These are phyloP conservation scores for Phaeosphaeriaceae sp. DNA, from an alignment of 2,329 filamentous ascomycete species.

Conservation along the genomic window DNA sequence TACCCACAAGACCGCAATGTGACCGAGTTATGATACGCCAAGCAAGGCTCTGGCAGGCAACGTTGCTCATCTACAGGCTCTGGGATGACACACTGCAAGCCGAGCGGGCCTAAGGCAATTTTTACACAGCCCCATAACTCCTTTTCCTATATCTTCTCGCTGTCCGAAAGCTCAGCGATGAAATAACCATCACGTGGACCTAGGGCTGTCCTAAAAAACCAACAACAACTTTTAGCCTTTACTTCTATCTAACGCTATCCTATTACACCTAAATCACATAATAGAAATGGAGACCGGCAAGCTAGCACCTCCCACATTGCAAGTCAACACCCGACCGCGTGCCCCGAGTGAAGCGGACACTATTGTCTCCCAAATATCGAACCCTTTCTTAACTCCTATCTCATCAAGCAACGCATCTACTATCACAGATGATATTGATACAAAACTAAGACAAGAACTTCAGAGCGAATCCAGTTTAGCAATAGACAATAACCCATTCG, in stretches of 20 bases:
- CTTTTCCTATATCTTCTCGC: not conserved
- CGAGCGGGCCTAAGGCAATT: slow-evolving; percentile 13
- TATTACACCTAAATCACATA: not conserved
- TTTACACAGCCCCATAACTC: slow-evolving; percentile 19
- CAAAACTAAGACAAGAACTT: slow-evolving; percentile 30
- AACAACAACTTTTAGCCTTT: not conserved
- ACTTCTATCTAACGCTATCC: not conserved
- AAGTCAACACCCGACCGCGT: slow-evolving; percentile 34
- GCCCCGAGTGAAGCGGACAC: slow-evolving; percentile 33
- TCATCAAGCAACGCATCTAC: slow-evolving; percentile 32
- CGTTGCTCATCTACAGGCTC: slow-evolving; percentile 10
- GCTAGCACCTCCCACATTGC: slow-evolving; percentile 33
- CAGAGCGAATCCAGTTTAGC: slow-evolving; percentile 35
- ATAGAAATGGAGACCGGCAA: slow-evolving; percentile 30
- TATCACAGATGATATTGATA: slow-evolving; percentile 39
- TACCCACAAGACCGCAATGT: slow-evolving; percentile 5
- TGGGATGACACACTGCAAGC: slow-evolving; percentile 20
- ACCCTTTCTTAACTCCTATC: slow-evolving; percentile 32
- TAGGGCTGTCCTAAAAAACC: too few relatives aligned
- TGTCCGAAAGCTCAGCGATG: too few relatives aligned
- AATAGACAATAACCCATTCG: slow-evolving; percentile 56
- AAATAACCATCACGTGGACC: too few relatives aligned
- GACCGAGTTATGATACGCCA: slow-evolving; percentile 4
- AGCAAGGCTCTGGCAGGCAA: slow-evolving; percentile 13
- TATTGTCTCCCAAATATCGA: slow-evolving; percentile 30